phyloP scores from a whole-genome alignment of 495 filamentous ascomycete genomes.

The Astrothelium subdiscretum region DNA sequence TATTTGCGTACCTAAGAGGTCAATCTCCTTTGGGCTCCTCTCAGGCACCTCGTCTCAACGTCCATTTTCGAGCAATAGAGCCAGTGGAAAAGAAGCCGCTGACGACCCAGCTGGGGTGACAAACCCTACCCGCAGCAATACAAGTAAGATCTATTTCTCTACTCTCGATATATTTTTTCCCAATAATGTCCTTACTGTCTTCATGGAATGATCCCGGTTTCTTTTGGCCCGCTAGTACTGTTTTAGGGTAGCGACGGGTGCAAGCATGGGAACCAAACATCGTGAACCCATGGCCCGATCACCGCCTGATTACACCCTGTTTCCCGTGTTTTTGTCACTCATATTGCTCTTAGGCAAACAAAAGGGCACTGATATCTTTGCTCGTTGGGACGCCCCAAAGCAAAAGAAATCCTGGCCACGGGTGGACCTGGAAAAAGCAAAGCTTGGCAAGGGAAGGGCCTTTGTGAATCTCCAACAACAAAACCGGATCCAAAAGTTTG shows the following conservation, averaged over 20 bases:
- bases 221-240: too few species aligned
- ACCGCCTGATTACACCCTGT: neutral
- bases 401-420: neutral
- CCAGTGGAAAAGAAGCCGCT: neutral
- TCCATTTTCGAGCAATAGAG: neutral
- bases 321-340: neutral
- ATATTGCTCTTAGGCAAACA: neutral
- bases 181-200: too few species aligned
- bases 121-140: neutral
- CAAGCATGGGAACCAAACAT: neutral
- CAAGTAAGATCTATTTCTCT: neutral
- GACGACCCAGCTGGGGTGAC: neutral
- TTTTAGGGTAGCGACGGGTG: too few species aligned
- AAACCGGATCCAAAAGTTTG: slow-evolving; percentile 7
- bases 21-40: neutral
- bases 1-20: neutral
- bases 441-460: neutral
- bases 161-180: too few species aligned
- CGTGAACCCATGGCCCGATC: neutral
- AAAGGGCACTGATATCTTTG: neutral
- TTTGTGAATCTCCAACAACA: slow-evolving; percentile 9
- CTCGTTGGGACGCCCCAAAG: neutral
- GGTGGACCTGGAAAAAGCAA: slow-evolving; percentile 8
- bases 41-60: neutral
- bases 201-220: too few species aligned